Evolutionary conservation across 768 basidiomycete species (phyloP), one percentile per base, ranked within the genome.

Genomic region (Mycena belliarum): DNA sequence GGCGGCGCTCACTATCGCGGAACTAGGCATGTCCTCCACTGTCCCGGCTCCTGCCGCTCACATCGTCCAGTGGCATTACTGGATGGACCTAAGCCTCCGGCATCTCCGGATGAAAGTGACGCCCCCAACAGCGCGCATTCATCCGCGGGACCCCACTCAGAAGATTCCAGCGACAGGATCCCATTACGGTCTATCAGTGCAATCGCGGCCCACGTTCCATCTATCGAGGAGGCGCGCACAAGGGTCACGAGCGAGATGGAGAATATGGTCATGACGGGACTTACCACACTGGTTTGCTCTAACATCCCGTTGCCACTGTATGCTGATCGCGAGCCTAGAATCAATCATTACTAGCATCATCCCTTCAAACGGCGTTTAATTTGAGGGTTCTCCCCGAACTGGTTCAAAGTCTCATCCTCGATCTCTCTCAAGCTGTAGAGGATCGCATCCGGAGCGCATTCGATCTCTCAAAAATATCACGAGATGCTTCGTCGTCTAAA

Each of bases 331-430:
- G 26, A 55, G 18, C 53, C 37, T 61, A 97, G 95, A 91, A 98
- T 66, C 94, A 93, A 73, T 85, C 93, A 2, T 73, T 96, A 18
- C 81, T 99, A 1, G 93, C 95, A 0, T 95, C 93, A 1, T 93
- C 96, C 0, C 79, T 99, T 14, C 97, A 98, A 77, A 98, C 94
- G 1, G 95, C 96, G 5, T 91, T 93, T 72, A 99, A 98, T 69
- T 82, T 99, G 15, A 82, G 89, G 26, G 82, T 91, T 16, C 79
- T 99, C 12, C 91, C 96, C 0, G 81, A 85, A 24, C 82, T 98
- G 7, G 91, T 98, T 5, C 84, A 88, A 55, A 83, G 83, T 49
- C 82, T 98, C 2, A 75, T 97, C 18, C 73, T 75, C 6, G 93
- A 96, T 69, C 75, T 98, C 9, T 91, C 87, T 20, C 87, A 91